Evolutionary conservation across 176 grass and related monocot species (phyloP).

Genomic region (Aegilops sharonensis): DNA sequence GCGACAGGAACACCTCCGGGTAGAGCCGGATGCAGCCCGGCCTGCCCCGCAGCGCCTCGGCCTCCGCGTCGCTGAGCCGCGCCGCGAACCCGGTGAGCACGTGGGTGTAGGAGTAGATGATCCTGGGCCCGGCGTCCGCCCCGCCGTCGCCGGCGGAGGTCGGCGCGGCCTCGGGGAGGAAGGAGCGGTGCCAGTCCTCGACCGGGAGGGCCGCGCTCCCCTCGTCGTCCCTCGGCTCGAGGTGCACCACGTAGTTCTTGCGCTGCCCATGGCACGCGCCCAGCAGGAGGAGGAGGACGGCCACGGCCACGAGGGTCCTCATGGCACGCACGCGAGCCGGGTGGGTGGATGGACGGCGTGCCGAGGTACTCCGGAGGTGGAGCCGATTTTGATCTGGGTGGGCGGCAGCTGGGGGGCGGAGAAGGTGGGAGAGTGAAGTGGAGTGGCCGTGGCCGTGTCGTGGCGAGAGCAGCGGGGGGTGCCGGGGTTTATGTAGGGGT

Average conservation of each 20-base stretch:
- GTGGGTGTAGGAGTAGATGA: slow-evolving; percentile 67
- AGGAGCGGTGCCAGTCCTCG: slow-evolving; percentile 45
- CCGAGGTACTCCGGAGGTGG: neutral
- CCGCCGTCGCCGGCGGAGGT: neutral
- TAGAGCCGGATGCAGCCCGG: slow-evolving; percentile 45
- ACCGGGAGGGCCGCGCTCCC: neutral
- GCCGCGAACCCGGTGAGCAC: slow-evolving; percentile 59
- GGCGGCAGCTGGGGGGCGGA: neutral
- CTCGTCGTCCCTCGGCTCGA: slow-evolving; percentile 30
- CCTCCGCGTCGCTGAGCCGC: slow-evolving; percentile 48
- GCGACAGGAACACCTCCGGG: slow-evolving; percentile 43
- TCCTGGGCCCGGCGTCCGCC: neutral
- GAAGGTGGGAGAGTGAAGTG: neutral
- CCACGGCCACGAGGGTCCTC: neutral
- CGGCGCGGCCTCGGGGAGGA: slow-evolving; percentile 38
- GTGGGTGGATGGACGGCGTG: neutral
- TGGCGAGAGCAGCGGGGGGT: neutral
- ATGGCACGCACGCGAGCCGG: neutral
- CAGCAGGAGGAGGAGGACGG: neutral
- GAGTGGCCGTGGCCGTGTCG: slow-evolving; percentile 3
- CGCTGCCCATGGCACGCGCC: neutral
- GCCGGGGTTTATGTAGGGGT: slow-evolving; percentile 46
- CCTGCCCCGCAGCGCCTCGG: slow-evolving; percentile 19
- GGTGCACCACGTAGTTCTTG: slow-evolving; percentile 63
- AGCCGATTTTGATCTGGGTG: neutral